Evolutionary conservation across 2,329 filamentous ascomycete genomes (phyloP).

Genomic region (Trichoderma sp.): DNA sequence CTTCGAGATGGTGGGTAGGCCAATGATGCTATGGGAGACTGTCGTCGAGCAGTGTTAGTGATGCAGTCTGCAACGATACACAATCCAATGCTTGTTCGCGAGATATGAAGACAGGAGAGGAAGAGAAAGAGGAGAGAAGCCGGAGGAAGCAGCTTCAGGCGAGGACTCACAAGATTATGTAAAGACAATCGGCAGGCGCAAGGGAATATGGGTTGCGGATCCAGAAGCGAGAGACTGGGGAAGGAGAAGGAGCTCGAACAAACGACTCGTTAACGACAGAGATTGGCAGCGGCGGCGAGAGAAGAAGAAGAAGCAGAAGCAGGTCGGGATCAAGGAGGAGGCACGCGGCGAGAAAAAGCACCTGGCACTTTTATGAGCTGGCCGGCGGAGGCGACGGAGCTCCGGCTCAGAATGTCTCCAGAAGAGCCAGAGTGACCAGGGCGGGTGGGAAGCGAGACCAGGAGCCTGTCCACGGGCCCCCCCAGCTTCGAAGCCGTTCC

Average conservation of each 20-base stretch:
- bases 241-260: constrained; percentile 13
- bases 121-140: background rate
- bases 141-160: background rate
- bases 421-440: constrained; percentile 23
- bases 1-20: constrained; percentile 1
- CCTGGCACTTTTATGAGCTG: constrained; percentile 23
- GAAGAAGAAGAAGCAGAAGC: background rate
- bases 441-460: constrained; percentile 21
- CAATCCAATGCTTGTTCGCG: background rate
- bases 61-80: background rate
- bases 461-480: constrained; percentile 10
- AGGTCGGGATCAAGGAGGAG: constrained; percentile 19
- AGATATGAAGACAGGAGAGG: background rate
- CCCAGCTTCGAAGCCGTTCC: constrained; percentile 19
- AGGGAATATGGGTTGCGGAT: background rate
- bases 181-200: constrained; percentile 17
- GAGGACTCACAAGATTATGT: constrained; percentile 17
- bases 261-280: constrained; percentile 26
- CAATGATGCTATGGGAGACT: constrained; percentile 5
- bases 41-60: constrained; percentile 5
- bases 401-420: constrained; percentile 24
- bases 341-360: constrained; percentile 14
- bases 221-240: constrained; percentile 23
- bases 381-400: constrained; percentile 22
- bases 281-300: constrained; percentile 20